Evolutionary conservation across 768 basidiomycete genomes (phyloP), one percentile per base, ranked within the genome.

Genomic region (Mycena haematopus): DNA sequence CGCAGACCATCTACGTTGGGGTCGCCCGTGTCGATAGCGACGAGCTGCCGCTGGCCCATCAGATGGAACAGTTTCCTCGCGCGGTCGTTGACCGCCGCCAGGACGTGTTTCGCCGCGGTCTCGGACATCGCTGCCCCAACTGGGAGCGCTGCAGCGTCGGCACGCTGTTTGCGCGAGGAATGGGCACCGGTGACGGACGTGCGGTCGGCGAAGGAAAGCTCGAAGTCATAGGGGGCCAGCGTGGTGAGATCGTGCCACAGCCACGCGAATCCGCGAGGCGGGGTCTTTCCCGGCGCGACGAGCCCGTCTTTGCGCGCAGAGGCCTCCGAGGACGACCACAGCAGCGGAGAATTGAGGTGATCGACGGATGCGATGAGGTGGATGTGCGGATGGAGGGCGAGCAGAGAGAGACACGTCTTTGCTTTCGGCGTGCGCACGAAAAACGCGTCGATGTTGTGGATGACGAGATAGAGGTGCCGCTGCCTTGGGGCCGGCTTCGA

Each of bases 241-340:
- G 96, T 97, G 4, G 95, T 93, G 24, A 94, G 74, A 74, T 96
- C 93, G 75, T 98, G 93, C 87, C 93, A 93, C 17, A 95, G 77
- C 87, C 92, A 94, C 1, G 85, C 76, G 71, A 86, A 90, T 10
- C 89, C 89, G 35, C 81, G 81, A 36, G 74, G 60, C 53, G 74
- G 73, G 9, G 72, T 54, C 58, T 66, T 57, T 19, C 53, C 45
- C 31, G 61, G 11, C n/a, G 46, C 53, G 40, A 63, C 64, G 47
- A 49, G 58, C 25, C 52, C 69, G 33, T 73, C 75, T 72, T 89
- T 90, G 46, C 87, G 78, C 6, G 88, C 74, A 45, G 84, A 79
- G 22, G 78, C 71, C 64, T 92, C 89, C 1, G 89, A 84, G 10
- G 90, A 81, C 7, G 89, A 86, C 86, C 92, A 97, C n/a, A 96